Evolutionary conservation across 768 basidiomycete species (phyloP), one percentile per base, ranked within the genome.

Genomic region (Pulveroboletus ravenelii): DNA sequence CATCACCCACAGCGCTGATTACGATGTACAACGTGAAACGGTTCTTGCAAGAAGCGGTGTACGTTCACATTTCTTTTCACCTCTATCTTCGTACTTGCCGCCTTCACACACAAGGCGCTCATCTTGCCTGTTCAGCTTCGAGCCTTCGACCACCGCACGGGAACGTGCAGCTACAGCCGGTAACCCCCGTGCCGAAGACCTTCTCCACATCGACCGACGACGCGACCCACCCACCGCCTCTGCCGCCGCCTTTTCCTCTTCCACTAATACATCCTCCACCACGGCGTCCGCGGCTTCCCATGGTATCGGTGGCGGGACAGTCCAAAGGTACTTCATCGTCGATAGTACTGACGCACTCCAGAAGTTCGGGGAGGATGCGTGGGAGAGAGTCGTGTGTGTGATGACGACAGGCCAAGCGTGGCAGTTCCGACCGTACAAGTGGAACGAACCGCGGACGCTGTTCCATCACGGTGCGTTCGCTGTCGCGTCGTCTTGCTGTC

Each of bases 401-500:
- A 87, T 96, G 83, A 98, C 95, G 9, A 99, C 95, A 0, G 96
- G 96, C 1, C 95, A 99, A 59, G 87, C 89, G 31, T 98, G 96
- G 96, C 96, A 99, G 66, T 99, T 99, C 71, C 77, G 85, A 50
- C 87, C 90, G n/a, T 98, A 98, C 72, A 94, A 95, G 65, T 99
- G 95, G 95, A 84, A 78, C 44, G 93, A 98, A 62, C 96, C 96
- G 1, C 82, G 84, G 52, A 79, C 87, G 45, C 70, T 99, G 25
- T 99, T 99, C 71, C 89, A 96, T 63, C 88, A 98, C 62, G 93
- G 94, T 95, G 56, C 41, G 54, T n/a, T n/a, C n/a, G n/a, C n/a
- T n/a, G n/a, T n/a, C n/a, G n/a, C n/a, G n/a, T n/a, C n/a, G n/a
- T n/a, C n/a, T n/a, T n/a, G n/a, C n/a, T n/a, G n/a, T n/a, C n/a